Evolutionary conservation across 805 yeast species (phyloP), one percentile per base, ranked within the genome.

Genomic region (Candida patagonica): DNA sequence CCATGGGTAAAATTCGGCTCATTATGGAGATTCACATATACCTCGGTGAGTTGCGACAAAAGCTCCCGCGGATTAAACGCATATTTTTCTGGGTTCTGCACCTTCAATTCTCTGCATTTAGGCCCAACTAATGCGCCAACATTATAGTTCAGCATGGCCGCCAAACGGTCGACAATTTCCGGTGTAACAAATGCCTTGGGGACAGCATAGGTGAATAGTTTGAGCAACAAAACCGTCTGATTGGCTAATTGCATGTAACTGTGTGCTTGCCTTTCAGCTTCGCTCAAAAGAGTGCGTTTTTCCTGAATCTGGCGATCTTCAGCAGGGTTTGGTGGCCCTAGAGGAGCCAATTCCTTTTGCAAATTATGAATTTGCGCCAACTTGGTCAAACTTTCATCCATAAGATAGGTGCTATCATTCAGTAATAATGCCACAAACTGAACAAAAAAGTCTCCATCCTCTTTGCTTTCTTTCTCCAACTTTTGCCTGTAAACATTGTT

Each of bases 81-180:
- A 56, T 87, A 88, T 49, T 77, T 74, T 47, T 80, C 84, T 0
- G 96, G 96, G 46, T 80, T 71, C 43, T 72, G 70, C 22, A 92
- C 98, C 55, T 84, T 86, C 51, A 92, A 71, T 37, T 82, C 87
- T 7, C 88, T 74, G 63, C 95, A 88, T 55, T 82, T 81, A 12
- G 97, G 96, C 0, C 99, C 99, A 20, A 87, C 96, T 60, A 92
- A 67, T n/a, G 89, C 86, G 37, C 77, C 82, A 45, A 92, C 66
- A 57, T 92, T 92, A 62, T 88, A 89, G 63, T 92, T 82, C 57
- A 92, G 67, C 99, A 92, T 92, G 34, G 95, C 87, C 0, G 98
- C 95, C 46, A 92, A 67, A 60, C 98, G 73, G 52, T 87, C 95
- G 30, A 89, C 95, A 53, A 92, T 78, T 61, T 92, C 98, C 1